Evolutionary conservation across 2,329 filamentous ascomycete genomes (phyloP).

Genomic region (Botryotinia calthae): DNA sequence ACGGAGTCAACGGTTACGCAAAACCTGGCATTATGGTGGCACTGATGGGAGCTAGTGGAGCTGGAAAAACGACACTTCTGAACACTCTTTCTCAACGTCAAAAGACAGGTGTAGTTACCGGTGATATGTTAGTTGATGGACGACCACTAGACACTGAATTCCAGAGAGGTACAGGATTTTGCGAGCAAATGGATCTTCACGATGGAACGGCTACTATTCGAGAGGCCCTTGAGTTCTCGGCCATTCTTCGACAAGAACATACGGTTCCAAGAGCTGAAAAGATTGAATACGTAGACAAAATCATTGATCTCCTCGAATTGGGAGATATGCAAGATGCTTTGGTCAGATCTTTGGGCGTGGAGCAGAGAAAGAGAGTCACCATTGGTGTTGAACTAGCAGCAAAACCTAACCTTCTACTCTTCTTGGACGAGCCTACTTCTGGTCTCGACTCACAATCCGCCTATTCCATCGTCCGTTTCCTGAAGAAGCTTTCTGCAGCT

Average conservation of each 20-base stretch:
- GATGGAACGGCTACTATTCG: conserved; percentile 65
- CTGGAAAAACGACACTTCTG: conserved; percentile 79
- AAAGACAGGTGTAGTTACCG: conserved; percentile 56
- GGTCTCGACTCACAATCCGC: conserved; percentile 69
- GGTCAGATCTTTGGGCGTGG: conserved; percentile 60
- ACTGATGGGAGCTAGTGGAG: conserved; percentile 76
- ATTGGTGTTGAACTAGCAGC: conserved; percentile 73
- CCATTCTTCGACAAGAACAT: conserved; percentile 59
- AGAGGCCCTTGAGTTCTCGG: conserved; percentile 68
- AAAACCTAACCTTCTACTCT: conserved; percentile 64
- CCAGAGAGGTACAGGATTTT: conserved; percentile 68
- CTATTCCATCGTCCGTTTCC: conserved; percentile 64
- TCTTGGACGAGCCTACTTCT: conserved; percentile 70
- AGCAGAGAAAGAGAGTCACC: conserved; percentile 65
- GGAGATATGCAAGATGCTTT: conserved; percentile 66
- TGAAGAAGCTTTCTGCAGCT: conserved; percentile 64
- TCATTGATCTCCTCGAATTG: conserved; percentile 64
- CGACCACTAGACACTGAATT: conserved; percentile 59
- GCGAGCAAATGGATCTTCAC: conserved; percentile 70
- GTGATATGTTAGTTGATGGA: conserved; percentile 71
- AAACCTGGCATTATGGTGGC: conserved; percentile 77
- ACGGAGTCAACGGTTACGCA: conserved; percentile 71
- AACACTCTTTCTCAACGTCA: conserved; percentile 74
- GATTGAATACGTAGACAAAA: conserved; percentile 63
- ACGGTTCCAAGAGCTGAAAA: conserved; percentile 57